Percentiles rank a stretch among this genome's conserved stretches.
Evolutionary conservation across 495 filamentous ascomycete genomes (phyloP).

Genomic region (Xylaria castorea): DNA sequence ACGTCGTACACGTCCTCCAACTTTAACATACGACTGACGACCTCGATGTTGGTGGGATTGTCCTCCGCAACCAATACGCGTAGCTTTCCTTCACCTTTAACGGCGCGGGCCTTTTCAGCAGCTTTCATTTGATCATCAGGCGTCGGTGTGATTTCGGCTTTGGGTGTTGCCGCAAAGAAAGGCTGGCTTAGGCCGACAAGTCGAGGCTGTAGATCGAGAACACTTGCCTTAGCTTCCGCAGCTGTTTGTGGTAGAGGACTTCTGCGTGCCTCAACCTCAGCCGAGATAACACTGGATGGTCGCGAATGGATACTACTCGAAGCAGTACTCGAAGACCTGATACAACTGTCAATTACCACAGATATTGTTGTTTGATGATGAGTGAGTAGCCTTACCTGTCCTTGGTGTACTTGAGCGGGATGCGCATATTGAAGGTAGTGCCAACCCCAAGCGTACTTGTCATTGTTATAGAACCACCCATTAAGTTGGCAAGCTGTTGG

Average conservation of each 20-base stretch:
- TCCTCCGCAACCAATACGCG: slow-evolving; percentile 93
- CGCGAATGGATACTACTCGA: slow-evolving; percentile 68
- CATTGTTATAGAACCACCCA: slow-evolving; percentile 78
- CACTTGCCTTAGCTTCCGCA: slow-evolving; percentile 40
- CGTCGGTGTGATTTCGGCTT: slow-evolving; percentile 30
- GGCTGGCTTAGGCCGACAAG: slow-evolving; percentile 85
- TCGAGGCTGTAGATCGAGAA: slow-evolving; percentile 68
- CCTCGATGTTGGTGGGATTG: slow-evolving; percentile 94
- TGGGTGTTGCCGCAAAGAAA: slow-evolving; percentile 73
- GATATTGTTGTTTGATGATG: slow-evolving; percentile 28
- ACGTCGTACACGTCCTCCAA: slow-evolving; percentile 70
- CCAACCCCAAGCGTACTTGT: slow-evolving; percentile 76
- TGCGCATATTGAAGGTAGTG: slow-evolving; percentile 80
- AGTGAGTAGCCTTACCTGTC: slow-evolving; percentile 53
- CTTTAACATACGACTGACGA: slow-evolving; percentile 69
- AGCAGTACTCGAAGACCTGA: slow-evolving; percentile 52
- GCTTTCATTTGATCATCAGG: slow-evolving; percentile 51
- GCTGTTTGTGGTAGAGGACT: slow-evolving; percentile 42
- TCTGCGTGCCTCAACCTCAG: slow-evolving; percentile 64
- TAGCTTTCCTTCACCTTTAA: slow-evolving; percentile 67
- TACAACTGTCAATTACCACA: slow-evolving; percentile 51
- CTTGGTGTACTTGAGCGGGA: slow-evolving; percentile 80
- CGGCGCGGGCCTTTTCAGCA: slow-evolving; percentile 57
- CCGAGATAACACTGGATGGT: slow-evolving; percentile 73
- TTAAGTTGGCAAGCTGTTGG: slow-evolving; percentile 79